These are phyloP conservation scores for Apium graveolens DNA, from an alignment of 129 eudicot genomes.

Conservation along the genomic window DNA sequence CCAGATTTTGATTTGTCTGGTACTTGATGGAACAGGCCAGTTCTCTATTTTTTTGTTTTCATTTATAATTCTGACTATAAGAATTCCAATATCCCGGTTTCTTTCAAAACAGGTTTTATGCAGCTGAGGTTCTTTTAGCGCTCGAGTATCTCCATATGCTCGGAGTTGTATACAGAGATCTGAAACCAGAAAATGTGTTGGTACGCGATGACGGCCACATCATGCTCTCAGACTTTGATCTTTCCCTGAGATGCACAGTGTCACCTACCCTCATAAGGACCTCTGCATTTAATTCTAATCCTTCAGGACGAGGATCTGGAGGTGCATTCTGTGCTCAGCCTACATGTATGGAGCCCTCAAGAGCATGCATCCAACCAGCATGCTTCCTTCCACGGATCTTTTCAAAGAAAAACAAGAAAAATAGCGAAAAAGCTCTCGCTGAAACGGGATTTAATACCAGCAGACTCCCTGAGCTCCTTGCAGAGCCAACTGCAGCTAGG, in stretches of 20 bases:
- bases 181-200: slow-evolving; percentile 28
- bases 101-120: slow-evolving; percentile 21
- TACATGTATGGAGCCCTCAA: slow-evolving; percentile 25
- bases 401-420: slow-evolving; percentile 19
- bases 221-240: slow-evolving; percentile 32
- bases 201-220: slow-evolving; percentile 33
- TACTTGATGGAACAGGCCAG: background rate
- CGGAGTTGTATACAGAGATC: slow-evolving; percentile 26
- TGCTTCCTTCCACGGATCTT: slow-evolving; percentile 31
- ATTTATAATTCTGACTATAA: background rate
- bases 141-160: slow-evolving; percentile 33
- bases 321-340: slow-evolving; percentile 30
- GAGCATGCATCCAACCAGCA: slow-evolving; percentile 30
- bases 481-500: slow-evolving; percentile 21
- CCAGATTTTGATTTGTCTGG: background rate
- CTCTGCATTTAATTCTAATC: slow-evolving; percentile 12
- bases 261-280: slow-evolving; percentile 26
- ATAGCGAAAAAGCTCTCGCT: slow-evolving; percentile 1
- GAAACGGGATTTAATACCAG: slow-evolving; percentile 9
- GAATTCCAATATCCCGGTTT: background rate
- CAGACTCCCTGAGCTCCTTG: slow-evolving; percentile 18
- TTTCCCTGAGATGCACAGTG: slow-evolving; percentile 22
- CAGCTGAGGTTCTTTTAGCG: slow-evolving; percentile 26
- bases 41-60: background rate
- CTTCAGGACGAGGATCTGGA: slow-evolving; percentile 15